A percentile compares a stretch with the other conserved stretches of the same genome.
Evolutionary conservation across 495 filamentous ascomycete genomes (phyloP).

Genomic region (Articulospora tetracladia): DNA sequence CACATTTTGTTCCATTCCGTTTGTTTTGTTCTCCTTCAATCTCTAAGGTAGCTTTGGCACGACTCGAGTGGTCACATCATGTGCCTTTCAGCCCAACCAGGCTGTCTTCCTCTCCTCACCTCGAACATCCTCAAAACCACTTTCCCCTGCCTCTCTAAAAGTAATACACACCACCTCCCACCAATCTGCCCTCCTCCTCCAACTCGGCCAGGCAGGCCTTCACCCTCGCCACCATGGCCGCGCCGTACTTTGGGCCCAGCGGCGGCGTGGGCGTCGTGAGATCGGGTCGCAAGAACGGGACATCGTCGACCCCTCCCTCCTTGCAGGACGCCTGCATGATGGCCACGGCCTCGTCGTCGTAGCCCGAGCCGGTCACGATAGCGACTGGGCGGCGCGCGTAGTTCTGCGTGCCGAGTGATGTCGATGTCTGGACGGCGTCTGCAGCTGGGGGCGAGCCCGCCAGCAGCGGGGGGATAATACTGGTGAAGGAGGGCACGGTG

Average conservation of each 20-base stretch:
- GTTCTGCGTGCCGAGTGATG: neutral
- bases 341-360: neutral
- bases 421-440: too few species aligned
- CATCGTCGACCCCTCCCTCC: neutral
- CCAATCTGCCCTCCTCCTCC: neutral
- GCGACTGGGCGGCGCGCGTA: neutral
- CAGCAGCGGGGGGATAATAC: neutral
- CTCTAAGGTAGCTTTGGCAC: too few species aligned
- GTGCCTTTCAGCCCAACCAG: too few species aligned
- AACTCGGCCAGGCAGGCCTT: constrained; percentile 67
- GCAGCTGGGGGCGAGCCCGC: neutral
- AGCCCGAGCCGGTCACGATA: neutral
- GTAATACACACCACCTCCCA: neutral
- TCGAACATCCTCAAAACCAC: too few species aligned
- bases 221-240: constrained; percentile 13
- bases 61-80: too few species aligned
- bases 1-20: too few species aligned
- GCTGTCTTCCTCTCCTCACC: too few species aligned
- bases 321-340: neutral
- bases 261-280: neutral
- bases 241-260: neutral
- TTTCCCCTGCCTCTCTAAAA: too few species aligned
- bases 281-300: neutral
- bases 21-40: too few species aligned
- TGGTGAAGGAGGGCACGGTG: neutral